These are phyloP conservation scores for Heliosperma pusillum DNA, from an alignment of 148 eudicot species.

Conservation along the genomic window DNA sequence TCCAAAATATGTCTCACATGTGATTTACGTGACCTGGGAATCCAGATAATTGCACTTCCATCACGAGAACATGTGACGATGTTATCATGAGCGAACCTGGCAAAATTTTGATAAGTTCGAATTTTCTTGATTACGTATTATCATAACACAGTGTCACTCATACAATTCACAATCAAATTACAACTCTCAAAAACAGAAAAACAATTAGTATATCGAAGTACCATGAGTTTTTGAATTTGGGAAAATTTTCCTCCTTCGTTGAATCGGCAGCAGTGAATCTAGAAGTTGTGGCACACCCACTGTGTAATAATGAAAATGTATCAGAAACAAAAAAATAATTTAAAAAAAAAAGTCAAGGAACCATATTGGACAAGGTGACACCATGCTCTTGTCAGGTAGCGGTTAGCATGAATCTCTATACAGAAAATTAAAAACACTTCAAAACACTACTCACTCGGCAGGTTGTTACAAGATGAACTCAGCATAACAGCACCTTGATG, in stretches of 20 bases:
- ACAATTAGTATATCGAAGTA: slow-evolving; percentile 24
- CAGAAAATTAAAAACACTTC: not conserved
- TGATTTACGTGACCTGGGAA: slow-evolving; percentile 92
- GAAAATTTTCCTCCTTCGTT: slow-evolving; percentile 65
- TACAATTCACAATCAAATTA: not conserved
- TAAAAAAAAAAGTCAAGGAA: slow-evolving; percentile 12
- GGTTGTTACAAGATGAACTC: not conserved
- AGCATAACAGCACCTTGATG: not conserved
- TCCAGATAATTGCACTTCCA: slow-evolving; percentile 98
- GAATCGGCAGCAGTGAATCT: slow-evolving; percentile 51
- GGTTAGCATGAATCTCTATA: not conserved
- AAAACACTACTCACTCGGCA: not conserved
- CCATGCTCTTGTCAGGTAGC: not conserved
- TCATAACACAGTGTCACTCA: not conserved
- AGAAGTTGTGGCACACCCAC: slow-evolving; percentile 84
- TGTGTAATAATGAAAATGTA: slow-evolving; percentile 31
- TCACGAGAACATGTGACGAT: slow-evolving; percentile 96
- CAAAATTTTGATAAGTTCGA: slow-evolving; percentile 14
- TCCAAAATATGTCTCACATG: slow-evolving; percentile 53
- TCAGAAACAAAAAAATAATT: slow-evolving; percentile 23
- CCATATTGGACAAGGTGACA: slow-evolving; percentile 11
- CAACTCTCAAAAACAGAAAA: not conserved
- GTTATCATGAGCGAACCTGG: slow-evolving; percentile 90
- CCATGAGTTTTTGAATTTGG: slow-evolving; percentile 84
- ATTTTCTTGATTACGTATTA: not conserved